Evolutionary conservation across 495 filamentous ascomycete species (phyloP).

Genomic region (Tuber brumale): DNA sequence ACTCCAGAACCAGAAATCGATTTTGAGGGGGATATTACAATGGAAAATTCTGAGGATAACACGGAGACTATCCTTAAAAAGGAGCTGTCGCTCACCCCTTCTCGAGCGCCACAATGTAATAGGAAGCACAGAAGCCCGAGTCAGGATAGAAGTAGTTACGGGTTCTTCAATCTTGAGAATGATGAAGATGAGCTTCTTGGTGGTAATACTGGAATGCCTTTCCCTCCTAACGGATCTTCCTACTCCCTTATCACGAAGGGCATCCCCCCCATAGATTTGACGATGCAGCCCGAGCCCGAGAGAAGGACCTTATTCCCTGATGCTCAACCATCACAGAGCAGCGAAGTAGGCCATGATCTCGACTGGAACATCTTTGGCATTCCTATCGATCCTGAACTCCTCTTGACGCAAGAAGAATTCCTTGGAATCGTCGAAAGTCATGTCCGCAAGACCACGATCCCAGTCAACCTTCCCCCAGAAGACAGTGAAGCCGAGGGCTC

Average conservation of each 20-base stretch:
- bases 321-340: neutral
- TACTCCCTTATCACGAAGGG: neutral
- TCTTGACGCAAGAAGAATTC: constrained; percentile 18
- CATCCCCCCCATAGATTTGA: neutral
- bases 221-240: neutral
- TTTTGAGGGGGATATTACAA: constrained; percentile 7
- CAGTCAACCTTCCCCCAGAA: constrained; percentile 32
- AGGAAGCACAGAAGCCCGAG: constrained; percentile 14
- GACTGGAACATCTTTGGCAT: constrained; percentile 11
- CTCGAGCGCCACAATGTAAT: neutral
- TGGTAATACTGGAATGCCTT: neutral
- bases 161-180: constrained; percentile 21
- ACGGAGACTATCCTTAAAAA: neutral
- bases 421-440: constrained; percentile 22
- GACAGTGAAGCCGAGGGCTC: constrained; percentile 17
- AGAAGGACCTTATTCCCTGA: constrained; percentile 21
- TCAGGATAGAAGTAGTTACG: constrained; percentile 14
- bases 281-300: neutral
- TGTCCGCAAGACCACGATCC: constrained; percentile 18
- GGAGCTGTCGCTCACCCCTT: constrained; percentile 16
- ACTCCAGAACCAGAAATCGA: neutral
- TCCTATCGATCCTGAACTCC: constrained; percentile 38
- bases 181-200: constrained; percentile 19
- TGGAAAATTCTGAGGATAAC: constrained; percentile 16
- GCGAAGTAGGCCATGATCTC: constrained; percentile 2